Conservation (phyloP, 805 yeast species). For the Lipomyces kockii region DNA sequence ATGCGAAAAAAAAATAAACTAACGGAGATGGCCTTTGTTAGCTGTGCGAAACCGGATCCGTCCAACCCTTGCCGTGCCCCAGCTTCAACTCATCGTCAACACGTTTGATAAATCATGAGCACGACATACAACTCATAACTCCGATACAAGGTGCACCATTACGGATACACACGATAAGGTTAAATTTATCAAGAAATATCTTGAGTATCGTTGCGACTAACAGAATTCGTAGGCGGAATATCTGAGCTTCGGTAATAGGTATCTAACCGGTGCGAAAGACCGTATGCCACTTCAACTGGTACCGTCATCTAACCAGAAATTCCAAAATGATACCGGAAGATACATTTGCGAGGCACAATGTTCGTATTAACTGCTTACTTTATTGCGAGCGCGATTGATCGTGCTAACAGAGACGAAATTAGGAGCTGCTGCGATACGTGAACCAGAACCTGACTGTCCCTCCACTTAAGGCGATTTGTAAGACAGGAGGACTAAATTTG, state of each 20-base stretch:
- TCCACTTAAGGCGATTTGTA: constrained; percentile 43
- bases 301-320: background rate
- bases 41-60: background rate
- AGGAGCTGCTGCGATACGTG: constrained; percentile 31
- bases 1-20: background rate
- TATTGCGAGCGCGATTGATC: background rate
- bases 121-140: background rate
- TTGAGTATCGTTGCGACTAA: background rate
- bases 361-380: constrained; percentile 3
- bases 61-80: background rate
- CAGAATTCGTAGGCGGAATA: background rate
- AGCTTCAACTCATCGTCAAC: background rate
- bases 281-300: background rate
- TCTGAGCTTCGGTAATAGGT: background rate
- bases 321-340: constrained; percentile 13
- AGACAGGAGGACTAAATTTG: constrained; percentile 50
- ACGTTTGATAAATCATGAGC: background rate
- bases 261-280: background rate
- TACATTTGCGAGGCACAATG: constrained; percentile 17
- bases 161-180: background rate
- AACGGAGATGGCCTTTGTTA: too few species aligned
- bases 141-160: background rate
- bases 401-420: background rate
- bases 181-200: background rate
- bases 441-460: constrained; percentile 40